Evolutionary conservation across 2,329 filamentous ascomycete species (phyloP), one percentile per base, ranked within the genome.

Genomic region (Ascochyta clinopodiicola): DNA sequence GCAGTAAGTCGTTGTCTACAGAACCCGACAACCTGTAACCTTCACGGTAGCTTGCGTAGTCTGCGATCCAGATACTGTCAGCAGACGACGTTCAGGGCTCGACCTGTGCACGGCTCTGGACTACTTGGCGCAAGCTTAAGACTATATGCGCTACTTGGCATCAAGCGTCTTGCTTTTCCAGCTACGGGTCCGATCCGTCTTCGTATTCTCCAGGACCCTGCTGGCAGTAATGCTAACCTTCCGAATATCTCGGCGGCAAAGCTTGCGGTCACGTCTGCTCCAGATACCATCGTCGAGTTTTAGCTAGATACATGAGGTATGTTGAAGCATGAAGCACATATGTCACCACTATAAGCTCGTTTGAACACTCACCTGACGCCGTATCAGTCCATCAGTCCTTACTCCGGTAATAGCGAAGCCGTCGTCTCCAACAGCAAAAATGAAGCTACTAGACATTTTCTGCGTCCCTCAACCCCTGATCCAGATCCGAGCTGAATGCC

Each of bases 81-180:
- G 39, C 35, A 36, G 27, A 48, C 32, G 13, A 54, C 21, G n/a
- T 17, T 19, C 29, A 27, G n/a, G 19, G 31, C 25, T n/a, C 15
- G 36, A 51, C 42, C 31, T 31, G 21, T 25, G 10, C 29, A 38
- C 21, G 29, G 52, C 36, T 43, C 37, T 38, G 52, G 46, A 46
- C 15, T 51, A 34, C 52, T 39, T 44, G 42, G 43, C 42, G 31
- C 9, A 17, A 19, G 34, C 24, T 31, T 49, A 22, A 22, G 46
- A 15, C 37, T 22, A 24, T 15, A 32, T 27, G 9, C 22, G 24
- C 24, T 29, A 15, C 32, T 49, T 49, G 34, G 51, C 40, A 22
- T 45, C 19, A 39, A 42, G 40, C 46, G 40, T 35, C 12, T 32
- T 31, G 36, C 39, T 15, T 29, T 27, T 22, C 12, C 44, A 46